These are phyloP conservation scores for Globisporangium paroecandrum DNA, from an alignment of 352 stramenopile species.

Conservation along the genomic window DNA sequence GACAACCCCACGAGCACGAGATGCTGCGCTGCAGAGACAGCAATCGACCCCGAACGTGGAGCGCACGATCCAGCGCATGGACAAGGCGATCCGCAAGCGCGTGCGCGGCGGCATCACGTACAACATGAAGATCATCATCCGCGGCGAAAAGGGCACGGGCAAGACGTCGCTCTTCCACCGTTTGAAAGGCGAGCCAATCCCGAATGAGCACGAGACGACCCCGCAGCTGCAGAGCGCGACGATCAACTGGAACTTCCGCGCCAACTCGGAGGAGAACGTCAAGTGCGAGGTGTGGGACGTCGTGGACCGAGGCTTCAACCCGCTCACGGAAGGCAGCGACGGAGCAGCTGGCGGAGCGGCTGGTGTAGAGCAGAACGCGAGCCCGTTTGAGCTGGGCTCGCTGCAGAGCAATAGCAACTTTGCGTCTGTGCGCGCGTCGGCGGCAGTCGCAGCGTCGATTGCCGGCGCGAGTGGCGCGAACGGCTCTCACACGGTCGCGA, in stretches of 20 bases:
- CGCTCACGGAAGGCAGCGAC: conserved; percentile 16
- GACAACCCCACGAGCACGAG: not conserved
- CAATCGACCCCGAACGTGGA: conserved; percentile 30
- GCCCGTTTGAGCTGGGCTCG: conserved; percentile 25
- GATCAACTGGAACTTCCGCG: conserved; percentile 82
- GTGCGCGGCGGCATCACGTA: conserved; percentile 83
- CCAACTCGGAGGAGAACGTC: conserved; percentile 72
- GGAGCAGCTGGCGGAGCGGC: not conserved
- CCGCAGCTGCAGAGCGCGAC: conserved; percentile 84
- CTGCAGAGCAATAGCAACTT: conserved; percentile 15
- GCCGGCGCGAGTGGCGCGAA: conserved; percentile 20
- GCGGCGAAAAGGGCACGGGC: conserved; percentile 76
- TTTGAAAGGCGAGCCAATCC: conserved; percentile 77
- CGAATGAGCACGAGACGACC: conserved; percentile 62
- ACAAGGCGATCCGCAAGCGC: conserved; percentile 73
- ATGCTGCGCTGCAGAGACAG: conserved; percentile 1
- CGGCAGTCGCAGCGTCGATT: conserved; percentile 23
- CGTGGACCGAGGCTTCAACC: conserved; percentile 74
- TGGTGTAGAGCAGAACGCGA: conserved; percentile 3
- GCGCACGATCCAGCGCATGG: conserved; percentile 76
- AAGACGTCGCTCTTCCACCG: conserved; percentile 89
- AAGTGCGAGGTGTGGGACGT: conserved; percentile 92
- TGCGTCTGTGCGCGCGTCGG: conserved; percentile 22
- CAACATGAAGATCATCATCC: conserved; percentile 91
- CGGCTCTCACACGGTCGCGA: conserved; percentile 55